Evolutionary conservation across 2,329 filamentous ascomycete genomes (phyloP), one percentile per base, ranked within the genome.

Genomic region (Hymenoscyphus occultus): DNA sequence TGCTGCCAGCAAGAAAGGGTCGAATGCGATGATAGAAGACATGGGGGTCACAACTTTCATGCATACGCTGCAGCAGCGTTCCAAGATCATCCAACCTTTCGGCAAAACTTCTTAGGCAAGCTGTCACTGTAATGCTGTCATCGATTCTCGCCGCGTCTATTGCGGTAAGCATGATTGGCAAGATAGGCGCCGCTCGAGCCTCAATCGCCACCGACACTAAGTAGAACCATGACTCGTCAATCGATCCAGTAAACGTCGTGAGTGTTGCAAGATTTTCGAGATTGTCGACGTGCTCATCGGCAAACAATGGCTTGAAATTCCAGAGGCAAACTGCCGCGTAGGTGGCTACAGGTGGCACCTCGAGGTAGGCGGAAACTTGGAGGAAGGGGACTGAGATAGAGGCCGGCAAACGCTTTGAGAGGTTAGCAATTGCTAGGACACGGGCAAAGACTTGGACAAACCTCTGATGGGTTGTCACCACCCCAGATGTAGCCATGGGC

Each of bases 151-250:
- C 93, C 42, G 93, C 93, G 61, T 86, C 82, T 64, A 99, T 93
- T 58, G 95, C 95, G 51, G 88, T 84, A 54, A 99, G 82, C 92
- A 97, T 97, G 65, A 97, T 80, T 0, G 93, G 88, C 62, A 99
- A 88, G 65, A 93, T 90, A 3, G 93, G 91, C 0, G 89, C 95
- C 32, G 92, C 94, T 64, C 92, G 89, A 63, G 93, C 93, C 79
- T 99, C 95, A 69, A 99, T 97, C 68, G 94, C 95, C 2, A 97
- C 91, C 0, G 93, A 97, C 61, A 98, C 87, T 13, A 99, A 83
- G 76, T 98, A 99, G 76, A 99, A 99, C 95, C 95, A 99, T 68
- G 95, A 97, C 79, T 99, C 95, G 75, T 99, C 95, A 63, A 96
- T 82, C 7, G 93, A 93, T 60, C 95, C 95, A 16, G 95, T 98